Percentiles rank a stretch among this genome's conserved stretches.
Evolutionary conservation across 768 basidiomycete genomes (phyloP).

Genomic region (Pluteus cervinus): DNA sequence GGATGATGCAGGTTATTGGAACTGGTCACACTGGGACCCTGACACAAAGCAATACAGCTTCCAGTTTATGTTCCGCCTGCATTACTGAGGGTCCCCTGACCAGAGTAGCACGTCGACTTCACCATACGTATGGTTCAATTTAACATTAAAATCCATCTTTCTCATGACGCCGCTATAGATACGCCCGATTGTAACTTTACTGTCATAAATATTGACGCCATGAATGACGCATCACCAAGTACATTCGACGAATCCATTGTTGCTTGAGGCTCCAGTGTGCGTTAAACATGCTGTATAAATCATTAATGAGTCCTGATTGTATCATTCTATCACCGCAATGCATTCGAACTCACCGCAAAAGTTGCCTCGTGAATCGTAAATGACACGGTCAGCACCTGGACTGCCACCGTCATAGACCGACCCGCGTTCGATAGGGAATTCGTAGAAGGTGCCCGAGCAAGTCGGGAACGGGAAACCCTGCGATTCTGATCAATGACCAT

Average conservation of each 20-base stretch:
- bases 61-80: conserved; percentile 90
- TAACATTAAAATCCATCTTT: background rate
- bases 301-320: background rate
- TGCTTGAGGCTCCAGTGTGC: conserved; percentile 19
- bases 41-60: conserved; percentile 98
- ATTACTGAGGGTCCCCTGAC: conserved; percentile 24
- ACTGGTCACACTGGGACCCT: conserved; percentile 99
- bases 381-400: conserved; percentile 23
- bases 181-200: no score
- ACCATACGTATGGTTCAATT: background rate
- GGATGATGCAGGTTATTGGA: conserved; percentile 86
- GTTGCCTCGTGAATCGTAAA: conserved; percentile 17
- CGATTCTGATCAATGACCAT: background rate
- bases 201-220: background rate
- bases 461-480: conserved; percentile 19
- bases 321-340: background rate
- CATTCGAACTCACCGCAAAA: conserved; percentile 17
- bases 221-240: conserved; percentile 9
- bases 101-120: conserved; percentile 1
- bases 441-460: conserved; percentile 19
- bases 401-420: conserved; percentile 17
- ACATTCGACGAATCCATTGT: conserved; percentile 20
- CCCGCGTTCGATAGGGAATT: conserved; percentile 19
- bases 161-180: no score
- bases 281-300: conserved; percentile 22